Evolutionary conservation across 306 rosid species (phyloP).

Genomic region (Argentina anserina): DNA sequence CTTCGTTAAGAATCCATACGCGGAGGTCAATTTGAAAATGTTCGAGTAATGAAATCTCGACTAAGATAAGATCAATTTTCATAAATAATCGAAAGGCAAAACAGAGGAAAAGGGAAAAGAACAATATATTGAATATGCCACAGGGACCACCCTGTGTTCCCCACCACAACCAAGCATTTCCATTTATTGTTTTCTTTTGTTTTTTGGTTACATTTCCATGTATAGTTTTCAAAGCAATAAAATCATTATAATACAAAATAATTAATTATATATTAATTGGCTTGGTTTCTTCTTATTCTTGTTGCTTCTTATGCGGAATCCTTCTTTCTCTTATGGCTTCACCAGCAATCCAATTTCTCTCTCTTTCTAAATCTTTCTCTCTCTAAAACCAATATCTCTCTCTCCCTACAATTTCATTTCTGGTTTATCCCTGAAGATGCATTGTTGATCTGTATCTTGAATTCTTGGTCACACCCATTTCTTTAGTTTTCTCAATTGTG

Average conservation of each 20-base stretch:
- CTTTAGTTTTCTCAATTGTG: conserved; percentile 39
- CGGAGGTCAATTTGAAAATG: too few species aligned
- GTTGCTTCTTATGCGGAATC: conserved; percentile 40
- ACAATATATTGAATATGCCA: background rate
- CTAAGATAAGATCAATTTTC: too few species aligned
- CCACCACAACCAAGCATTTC: background rate
- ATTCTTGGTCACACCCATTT: background rate
- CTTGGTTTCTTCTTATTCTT: conserved; percentile 40
- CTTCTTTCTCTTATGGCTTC: conserved; percentile 37
- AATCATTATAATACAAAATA: background rate
- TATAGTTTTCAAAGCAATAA: background rate
- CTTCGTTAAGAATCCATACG: too few species aligned
- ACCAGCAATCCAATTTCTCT: conserved; percentile 43
- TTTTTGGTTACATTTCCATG: background rate
- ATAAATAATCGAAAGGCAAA: too few species aligned
- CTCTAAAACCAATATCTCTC: conserved; percentile 17
- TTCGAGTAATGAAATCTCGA: too few species aligned
- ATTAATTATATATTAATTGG: conserved; percentile 12
- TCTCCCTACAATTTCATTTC: conserved; percentile 22
- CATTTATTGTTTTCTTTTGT: background rate
- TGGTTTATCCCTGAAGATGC: conserved; percentile 32
- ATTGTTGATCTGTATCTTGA: conserved; percentile 45
- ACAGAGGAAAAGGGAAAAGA: background rate
- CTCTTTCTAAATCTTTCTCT: conserved; percentile 32
- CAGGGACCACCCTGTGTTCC: background rate